Base-by-base conservation (phyloP, 352 stramenopile species). In the Phytophthora macrochlamydospora region DNA sequence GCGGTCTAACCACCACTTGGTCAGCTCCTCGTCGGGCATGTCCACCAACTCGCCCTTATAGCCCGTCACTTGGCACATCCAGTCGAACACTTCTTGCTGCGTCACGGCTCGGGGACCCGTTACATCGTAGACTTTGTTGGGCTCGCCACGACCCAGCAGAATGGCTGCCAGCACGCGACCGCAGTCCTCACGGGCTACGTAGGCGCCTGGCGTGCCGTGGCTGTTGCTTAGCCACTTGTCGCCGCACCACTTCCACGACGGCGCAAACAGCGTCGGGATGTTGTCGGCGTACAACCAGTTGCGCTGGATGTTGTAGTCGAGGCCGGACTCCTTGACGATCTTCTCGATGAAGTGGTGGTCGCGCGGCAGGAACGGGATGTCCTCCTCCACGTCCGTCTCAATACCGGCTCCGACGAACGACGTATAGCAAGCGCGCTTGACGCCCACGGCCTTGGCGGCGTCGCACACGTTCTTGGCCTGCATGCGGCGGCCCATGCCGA, bases 271-370 rank as follows among this genome's bases (percentile, higher is more conserved):
- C 18, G 11, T 43, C 11, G 62, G 62, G 33, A 59, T 70, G 56
- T 70, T 70, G 55, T 65, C 42, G 38, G 37, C 42, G 43, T 65
- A 57, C 24, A 70, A 30, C 45, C 51, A 69, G 48, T 69, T 62
- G 42, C 49, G 62, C 42, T 69, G 62, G 55, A 69, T 69, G 62
- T 56, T 69, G 55, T 53, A 65, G 18, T 69, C 31, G 14, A 65
- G 55, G 24, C 62, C 55, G 9, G 35, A 40, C 35, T 40, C 35
- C 35, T 11, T 40, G 6, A 40, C 35, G 35, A 40, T 29, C 30
- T 58, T 42, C 46, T 69, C 53, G n/a, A 69, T 53, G 30, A 54
- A 57, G 48, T 69, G 61, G 31, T 63, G 61, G 37, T 63, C 54
- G 13, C 61, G 53, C 14, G 61, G 61, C 30, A 69, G 49, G 40